These are phyloP conservation scores for Aquilaria yunnanensis DNA, from an alignment of 345 rosid species.

Conservation along the genomic window DNA sequence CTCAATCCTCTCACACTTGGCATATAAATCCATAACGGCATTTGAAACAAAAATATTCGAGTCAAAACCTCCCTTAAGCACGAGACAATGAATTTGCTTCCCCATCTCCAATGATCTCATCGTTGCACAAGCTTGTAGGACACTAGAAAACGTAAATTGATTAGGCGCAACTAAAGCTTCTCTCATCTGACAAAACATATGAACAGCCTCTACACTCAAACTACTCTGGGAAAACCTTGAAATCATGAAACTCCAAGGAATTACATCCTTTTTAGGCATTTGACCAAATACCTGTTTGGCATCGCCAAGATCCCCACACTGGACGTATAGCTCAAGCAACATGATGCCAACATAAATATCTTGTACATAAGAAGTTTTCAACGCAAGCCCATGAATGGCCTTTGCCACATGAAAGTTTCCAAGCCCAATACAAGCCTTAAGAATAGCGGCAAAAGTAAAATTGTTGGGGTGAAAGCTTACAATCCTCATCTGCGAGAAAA, in stretches of 20 bases:
- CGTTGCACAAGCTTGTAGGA: slow-evolving; percentile 63
- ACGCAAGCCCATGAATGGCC: slow-evolving; percentile 56
- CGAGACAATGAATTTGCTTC: slow-evolving; percentile 57
- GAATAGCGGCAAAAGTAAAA: slow-evolving; percentile 51
- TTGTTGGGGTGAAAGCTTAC: slow-evolving; percentile 59
- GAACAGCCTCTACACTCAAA: slow-evolving; percentile 43
- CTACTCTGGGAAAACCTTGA: slow-evolving; percentile 59
- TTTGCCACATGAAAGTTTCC: slow-evolving; percentile 40
- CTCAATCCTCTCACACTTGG: slow-evolving; percentile 69
- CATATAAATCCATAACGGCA: slow-evolving; percentile 76
- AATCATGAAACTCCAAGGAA: slow-evolving; percentile 94
- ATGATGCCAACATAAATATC: slow-evolving; percentile 54
- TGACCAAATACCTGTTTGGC: slow-evolving; percentile 56
- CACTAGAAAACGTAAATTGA: slow-evolving; percentile 69
- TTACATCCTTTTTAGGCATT: slow-evolving; percentile 65
- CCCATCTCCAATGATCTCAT: slow-evolving; percentile 43
- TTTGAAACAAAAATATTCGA: slow-evolving; percentile 57
- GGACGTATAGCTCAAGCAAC: slow-evolving; percentile 69
- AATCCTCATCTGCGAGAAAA: slow-evolving; percentile 53
- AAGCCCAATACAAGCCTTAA: slow-evolving; percentile 71
- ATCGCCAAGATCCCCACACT: slow-evolving; percentile 33
- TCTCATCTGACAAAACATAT: slow-evolving; percentile 65
- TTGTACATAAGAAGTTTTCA: slow-evolving; percentile 52
- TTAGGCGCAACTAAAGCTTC: slow-evolving; percentile 53
- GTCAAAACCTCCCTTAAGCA: slow-evolving; percentile 46